Evolutionary conservation across 352 stramenopile genomes (phyloP), one percentile per base, ranked within the genome.

Genomic region (Globisporangium paddicum): DNA sequence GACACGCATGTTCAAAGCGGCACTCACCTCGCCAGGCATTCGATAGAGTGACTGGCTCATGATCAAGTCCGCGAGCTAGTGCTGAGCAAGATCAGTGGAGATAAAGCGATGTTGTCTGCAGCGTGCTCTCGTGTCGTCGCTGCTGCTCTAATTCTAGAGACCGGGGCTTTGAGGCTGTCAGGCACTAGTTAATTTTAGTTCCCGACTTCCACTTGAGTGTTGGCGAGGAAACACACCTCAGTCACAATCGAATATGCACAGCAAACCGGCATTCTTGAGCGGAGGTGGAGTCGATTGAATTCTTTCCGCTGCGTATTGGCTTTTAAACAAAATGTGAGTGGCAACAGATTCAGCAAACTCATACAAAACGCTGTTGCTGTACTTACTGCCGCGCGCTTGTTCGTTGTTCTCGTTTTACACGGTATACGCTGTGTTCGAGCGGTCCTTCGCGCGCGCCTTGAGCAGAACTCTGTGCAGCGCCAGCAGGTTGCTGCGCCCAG

Each of bases 401-500:
- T 35, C 21, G 1, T 35, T 8, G n/a, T n/a, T 52, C 50, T 46
- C 13, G 10, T 10, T 8, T 58, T 66, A 65, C 40, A 66, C 60
- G 10, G 58, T 68, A 34, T 66, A 68, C 35, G 57, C 62, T 0
- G 62, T 65, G 56, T 51, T 64, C 2, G 62, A 60, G 5, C 62
- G 69, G 52, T 86, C 76, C 55, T 75, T 64, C 11, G 75, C 65
- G 19, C 69, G 67, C 18, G 67, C 76, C 56, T 84, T 86, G 2
- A 83, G 47, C 19, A 86, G 55, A 58, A 86, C 54, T 50, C 72
- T 68, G 55, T 86, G 76, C 51, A 86, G 60, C 53, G 76, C 67
- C 47, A 86, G 57, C 25, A 86, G 51, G 25, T 78, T 86, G 8
- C 59, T 61, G 19, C 76, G 69, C 32, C 64, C 73, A 0, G 69